Evolutionary conservation across 2,329 filamentous ascomycete genomes (phyloP), one percentile per base, ranked within the genome.

Genomic region (Lecanicillium sp.): DNA sequence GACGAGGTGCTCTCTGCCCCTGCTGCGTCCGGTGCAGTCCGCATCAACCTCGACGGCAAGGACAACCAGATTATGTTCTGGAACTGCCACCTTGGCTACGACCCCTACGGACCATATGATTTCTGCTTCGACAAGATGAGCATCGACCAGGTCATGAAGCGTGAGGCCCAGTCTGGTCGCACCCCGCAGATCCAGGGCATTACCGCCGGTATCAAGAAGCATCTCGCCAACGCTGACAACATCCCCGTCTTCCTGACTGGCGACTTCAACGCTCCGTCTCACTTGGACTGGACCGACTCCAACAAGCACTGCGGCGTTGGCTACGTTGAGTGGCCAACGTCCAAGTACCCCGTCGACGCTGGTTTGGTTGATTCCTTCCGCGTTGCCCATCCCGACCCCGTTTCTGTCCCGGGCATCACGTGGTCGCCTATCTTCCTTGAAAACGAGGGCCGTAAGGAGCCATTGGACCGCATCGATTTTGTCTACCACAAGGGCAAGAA

Each of bases 251-350:
- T 67, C 20, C 39, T 68, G 2, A 49, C 58, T 1, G 64, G 64
- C 15, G 64, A 68, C 46, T 62, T 66, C 42, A 67, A 66, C 44
- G 61, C 64, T 1, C 64, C 64, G 0, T 67, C 64, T 14, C 64
- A 67, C 33, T 52, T 66, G 2, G 64, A 68, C 51, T 68, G 57
- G 50, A 59, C 54, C 4, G 55, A 62, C 5, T 53, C 46, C 5
- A 46, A 53, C 2, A 49, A 49, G 19, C 56, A 67, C 49, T 66
- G 64, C 39, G 60, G 59, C 9, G 54, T 54, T 31, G 51, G 46
- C 4, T 41, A 49, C 29, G 47, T 64, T 4, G 47, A 47, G 8
- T 67, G 64, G 64, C 64, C 64, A 3, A 62, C 59, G 1, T 66
- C 64, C 0, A 45, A 48, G 3, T 45, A 56, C 5, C 58, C 62